These are phyloP conservation scores for Bacidia rubella DNA, from an alignment of 495 filamentous ascomycete genomes.

Conservation along the genomic window DNA sequence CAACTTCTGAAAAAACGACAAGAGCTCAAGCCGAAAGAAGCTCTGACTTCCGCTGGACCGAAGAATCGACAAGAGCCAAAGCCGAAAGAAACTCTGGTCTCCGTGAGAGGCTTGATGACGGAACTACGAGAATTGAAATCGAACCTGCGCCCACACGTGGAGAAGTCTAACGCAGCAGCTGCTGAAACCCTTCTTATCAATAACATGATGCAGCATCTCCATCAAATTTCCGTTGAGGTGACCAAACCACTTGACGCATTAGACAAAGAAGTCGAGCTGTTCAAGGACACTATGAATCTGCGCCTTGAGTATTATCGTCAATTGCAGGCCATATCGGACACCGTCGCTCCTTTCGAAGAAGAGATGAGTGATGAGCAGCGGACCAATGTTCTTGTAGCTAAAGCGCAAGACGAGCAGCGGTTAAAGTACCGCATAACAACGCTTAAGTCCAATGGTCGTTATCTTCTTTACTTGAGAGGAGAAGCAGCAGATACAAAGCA, in stretches of 20 bases:
- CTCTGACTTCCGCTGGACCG: slow-evolving; percentile 51
- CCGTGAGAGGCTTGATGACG: slow-evolving; percentile 53
- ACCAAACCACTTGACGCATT: slow-evolving; percentile 45
- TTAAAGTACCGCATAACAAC: slow-evolving; percentile 41
- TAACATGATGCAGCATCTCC: slow-evolving; percentile 40
- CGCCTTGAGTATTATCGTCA: slow-evolving; percentile 81
- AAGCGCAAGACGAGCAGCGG: slow-evolving; percentile 30
- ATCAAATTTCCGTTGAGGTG: slow-evolving; percentile 50
- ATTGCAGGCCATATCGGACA: slow-evolving; percentile 78
- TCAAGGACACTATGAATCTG: slow-evolving; percentile 64
- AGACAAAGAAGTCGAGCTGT: slow-evolving; percentile 61
- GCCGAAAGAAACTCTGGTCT: slow-evolving; percentile 42
- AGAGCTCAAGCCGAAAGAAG: slow-evolving; percentile 40
- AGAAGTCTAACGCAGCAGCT: slow-evolving; percentile 42
- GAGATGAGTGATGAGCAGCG: slow-evolving; percentile 35
- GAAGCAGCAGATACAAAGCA: slow-evolving; percentile 46
- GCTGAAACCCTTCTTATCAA: slow-evolving; percentile 51
- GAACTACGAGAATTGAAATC: slow-evolving; percentile 51
- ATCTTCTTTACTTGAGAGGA: slow-evolving; percentile 47
- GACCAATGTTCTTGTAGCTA: slow-evolving; percentile 25
- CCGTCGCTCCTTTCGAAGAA: slow-evolving; percentile 57
- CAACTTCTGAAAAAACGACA: slow-evolving; percentile 45
- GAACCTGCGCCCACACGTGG: slow-evolving; percentile 46
- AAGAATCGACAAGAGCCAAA: too few relatives aligned
- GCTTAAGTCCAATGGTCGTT: slow-evolving; percentile 56